These are phyloP conservation scores for Magnusiomyces paraingens DNA, from an alignment of 1,139 yeast genomes.

Conservation along the genomic window DNA sequence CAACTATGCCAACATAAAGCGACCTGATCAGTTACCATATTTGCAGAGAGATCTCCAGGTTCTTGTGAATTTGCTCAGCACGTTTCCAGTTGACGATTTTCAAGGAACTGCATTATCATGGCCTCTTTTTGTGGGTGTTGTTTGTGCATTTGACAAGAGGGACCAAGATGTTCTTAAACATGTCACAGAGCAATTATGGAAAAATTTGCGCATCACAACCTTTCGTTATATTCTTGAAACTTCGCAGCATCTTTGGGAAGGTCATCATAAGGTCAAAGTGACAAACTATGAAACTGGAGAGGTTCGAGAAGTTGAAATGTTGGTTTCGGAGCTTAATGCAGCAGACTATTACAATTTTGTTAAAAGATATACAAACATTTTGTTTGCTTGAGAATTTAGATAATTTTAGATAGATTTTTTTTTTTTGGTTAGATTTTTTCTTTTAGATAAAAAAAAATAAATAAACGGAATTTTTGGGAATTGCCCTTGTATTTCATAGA, in stretches of 20 bases:
- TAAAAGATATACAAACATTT: slow-evolving; percentile 3
- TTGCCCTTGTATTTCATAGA: too few species aligned
- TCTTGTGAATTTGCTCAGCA: background rate
- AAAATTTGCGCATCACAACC: slow-evolving; percentile 8
- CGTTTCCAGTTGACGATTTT: slow-evolving; percentile 7
- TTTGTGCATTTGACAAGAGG: background rate
- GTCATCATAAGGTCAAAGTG: background rate
- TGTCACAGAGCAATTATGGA: slow-evolving; percentile 1
- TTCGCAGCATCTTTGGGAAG: slow-evolving; percentile 6
- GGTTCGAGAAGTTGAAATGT: background rate
- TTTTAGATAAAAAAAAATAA: background rate
- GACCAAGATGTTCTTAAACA: background rate
- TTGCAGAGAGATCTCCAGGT: background rate
- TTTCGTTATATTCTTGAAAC: slow-evolving; percentile 8
- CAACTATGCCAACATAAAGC: background rate
- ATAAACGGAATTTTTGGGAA: too few species aligned
- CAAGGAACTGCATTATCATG: slow-evolving; percentile 11
- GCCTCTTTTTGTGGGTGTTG: slow-evolving; percentile 9
- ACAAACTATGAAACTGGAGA: background rate
- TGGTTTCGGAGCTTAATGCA: background rate
- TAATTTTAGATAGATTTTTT: background rate
- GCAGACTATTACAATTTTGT: slow-evolving; percentile 1
- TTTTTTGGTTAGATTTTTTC: background rate
- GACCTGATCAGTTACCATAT: slow-evolving; percentile 6
- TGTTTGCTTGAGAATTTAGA: slow-evolving; percentile 5